These are phyloP conservation scores for Cladobotryum protrusum DNA, from an alignment of 2,329 filamentous ascomycete genomes.

Conservation along the genomic window DNA sequence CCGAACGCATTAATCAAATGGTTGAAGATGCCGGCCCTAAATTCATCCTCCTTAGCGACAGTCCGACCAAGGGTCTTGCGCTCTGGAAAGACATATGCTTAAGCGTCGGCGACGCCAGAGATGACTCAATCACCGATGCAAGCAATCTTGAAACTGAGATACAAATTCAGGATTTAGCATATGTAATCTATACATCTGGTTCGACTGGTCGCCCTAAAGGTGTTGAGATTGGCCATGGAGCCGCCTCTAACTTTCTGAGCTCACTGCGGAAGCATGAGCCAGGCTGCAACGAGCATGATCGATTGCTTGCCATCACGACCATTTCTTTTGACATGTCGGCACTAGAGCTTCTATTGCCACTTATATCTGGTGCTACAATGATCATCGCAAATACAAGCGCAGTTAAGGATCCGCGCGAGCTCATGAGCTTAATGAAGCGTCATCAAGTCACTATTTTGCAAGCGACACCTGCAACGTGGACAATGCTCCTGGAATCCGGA, in stretches of 20 bases:
- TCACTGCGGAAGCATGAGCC: conserved; percentile 11
- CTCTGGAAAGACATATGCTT: too few relatives aligned
- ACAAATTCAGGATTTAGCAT: conserved; percentile 17
- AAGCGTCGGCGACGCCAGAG: too few relatives aligned
- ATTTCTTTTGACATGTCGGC: conserved; percentile 16
- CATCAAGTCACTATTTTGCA: conserved; percentile 15
- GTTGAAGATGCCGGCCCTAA: conserved; percentile 2
- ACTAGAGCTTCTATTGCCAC: conserved; percentile 14
- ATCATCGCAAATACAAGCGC: background rate
- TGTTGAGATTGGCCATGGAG: conserved; percentile 24
- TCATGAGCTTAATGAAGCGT: background rate
- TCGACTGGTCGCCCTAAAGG: conserved; percentile 33
- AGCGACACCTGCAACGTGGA: conserved; percentile 15
- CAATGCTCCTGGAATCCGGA: conserved; percentile 16
- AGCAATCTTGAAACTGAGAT: too few relatives aligned
- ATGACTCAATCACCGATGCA: too few relatives aligned
- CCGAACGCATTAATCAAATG: conserved; percentile 14
- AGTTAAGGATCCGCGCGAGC: too few relatives aligned
- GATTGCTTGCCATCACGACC: conserved; percentile 15
- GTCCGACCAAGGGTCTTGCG: too few relatives aligned
- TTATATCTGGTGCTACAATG: conserved; percentile 14
- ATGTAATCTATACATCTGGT: conserved; percentile 28
- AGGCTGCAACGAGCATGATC: conserved; percentile 8
- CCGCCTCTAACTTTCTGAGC: conserved; percentile 10
- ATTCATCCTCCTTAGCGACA: too few relatives aligned